Percentiles rank a stretch among this genome's conserved stretches.
phyloP scores from a whole-genome alignment of 805 yeast species.

The Pichia sporocuriosa region DNA sequence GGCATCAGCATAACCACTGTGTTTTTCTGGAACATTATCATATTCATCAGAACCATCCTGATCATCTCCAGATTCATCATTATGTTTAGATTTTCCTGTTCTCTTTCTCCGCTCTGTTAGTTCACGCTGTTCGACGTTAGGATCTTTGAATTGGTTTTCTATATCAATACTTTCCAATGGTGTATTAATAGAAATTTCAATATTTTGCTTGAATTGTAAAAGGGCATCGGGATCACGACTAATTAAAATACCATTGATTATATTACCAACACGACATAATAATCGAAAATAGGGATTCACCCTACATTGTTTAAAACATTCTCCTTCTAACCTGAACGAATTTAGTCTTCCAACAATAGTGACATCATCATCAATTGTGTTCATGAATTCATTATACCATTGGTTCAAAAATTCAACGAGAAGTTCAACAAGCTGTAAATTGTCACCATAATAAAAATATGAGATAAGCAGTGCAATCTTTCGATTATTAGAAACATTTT shows the following conservation, averaged over 20 bases:
- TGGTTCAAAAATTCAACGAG: slow-evolving; percentile 24
- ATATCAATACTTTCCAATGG: slow-evolving; percentile 22
- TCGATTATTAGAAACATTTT: slow-evolving; percentile 18
- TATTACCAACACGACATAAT: slow-evolving; percentile 21
- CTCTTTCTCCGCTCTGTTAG: neutral
- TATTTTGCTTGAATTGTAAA: slow-evolving; percentile 9
- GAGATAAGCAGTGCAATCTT: slow-evolving; percentile 23
- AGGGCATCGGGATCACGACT: slow-evolving; percentile 10
- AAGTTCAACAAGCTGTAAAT: slow-evolving; percentile 40
- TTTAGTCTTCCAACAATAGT: slow-evolving; percentile 1
- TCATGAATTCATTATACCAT: slow-evolving; percentile 13
- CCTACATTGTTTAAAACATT: slow-evolving; percentile 7
- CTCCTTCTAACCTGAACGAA: slow-evolving; percentile 6
- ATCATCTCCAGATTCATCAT: slow-evolving; percentile 1
- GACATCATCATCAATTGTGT: neutral
- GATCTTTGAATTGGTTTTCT: slow-evolving; percentile 17
- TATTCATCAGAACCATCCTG: slow-evolving; percentile 10
- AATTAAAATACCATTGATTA: slow-evolving; percentile 12
- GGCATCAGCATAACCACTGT: slow-evolving; percentile 15
- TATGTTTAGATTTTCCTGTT: slow-evolving; percentile 2
- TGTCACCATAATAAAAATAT: slow-evolving; percentile 34
- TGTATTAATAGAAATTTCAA: slow-evolving; percentile 17
- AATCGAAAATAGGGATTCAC: slow-evolving; percentile 18
- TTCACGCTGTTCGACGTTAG: slow-evolving; percentile 1
- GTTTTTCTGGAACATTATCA: slow-evolving; percentile 9